Evolutionary conservation across 495 filamentous ascomycete species (phyloP).

Genomic region (Chaetomium fimeti): DNA sequence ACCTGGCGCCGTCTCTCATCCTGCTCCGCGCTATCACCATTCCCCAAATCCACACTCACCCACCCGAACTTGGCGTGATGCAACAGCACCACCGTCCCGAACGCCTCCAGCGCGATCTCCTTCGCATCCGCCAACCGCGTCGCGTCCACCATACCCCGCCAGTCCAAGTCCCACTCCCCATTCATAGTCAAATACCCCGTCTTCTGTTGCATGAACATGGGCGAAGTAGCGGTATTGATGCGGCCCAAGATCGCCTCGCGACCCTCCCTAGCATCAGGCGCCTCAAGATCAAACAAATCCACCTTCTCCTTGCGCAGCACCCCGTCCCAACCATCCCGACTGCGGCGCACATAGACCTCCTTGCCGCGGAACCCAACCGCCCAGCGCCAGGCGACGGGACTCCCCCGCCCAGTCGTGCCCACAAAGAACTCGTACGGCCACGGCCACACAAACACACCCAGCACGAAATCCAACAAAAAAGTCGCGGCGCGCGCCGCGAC

Average conservation of each 20-base stretch:
- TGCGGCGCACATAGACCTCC: conserved; percentile 74
- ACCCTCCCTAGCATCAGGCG: conserved; percentile 18
- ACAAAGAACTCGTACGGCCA: conserved; percentile 75
- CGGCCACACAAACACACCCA: conserved; percentile 64
- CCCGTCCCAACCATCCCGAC: conserved; percentile 57
- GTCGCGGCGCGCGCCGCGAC: conserved; percentile 55
- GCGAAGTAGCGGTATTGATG: conserved; percentile 56
- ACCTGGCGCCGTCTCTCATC: conserved; percentile 61
- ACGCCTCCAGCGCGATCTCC: conserved; percentile 53
- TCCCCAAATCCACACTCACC: conserved; percentile 55
- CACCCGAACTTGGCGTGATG: conserved; percentile 64
- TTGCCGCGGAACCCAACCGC: conserved; percentile 64
- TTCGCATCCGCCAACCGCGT: conserved; percentile 62
- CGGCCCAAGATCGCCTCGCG: conserved; percentile 37
- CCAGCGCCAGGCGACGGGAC: conserved; percentile 66
- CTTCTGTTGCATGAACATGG: conserved; percentile 60
- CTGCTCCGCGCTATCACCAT: conserved; percentile 53
- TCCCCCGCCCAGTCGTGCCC: conserved; percentile 52
- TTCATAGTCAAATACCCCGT: conserved; percentile 79
- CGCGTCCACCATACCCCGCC: conserved; percentile 67
- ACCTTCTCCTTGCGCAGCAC: conserved; percentile 34
- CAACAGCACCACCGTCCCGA: conserved; percentile 64
- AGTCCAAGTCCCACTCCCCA: conserved; percentile 78
- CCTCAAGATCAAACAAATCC: conserved; percentile 13
- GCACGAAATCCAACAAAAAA: conserved; percentile 68